Evolutionary conservation across 2,329 filamentous ascomycete genomes (phyloP), one percentile per base, ranked within the genome.

Genomic region (Magnaporthiopsis poae): DNA sequence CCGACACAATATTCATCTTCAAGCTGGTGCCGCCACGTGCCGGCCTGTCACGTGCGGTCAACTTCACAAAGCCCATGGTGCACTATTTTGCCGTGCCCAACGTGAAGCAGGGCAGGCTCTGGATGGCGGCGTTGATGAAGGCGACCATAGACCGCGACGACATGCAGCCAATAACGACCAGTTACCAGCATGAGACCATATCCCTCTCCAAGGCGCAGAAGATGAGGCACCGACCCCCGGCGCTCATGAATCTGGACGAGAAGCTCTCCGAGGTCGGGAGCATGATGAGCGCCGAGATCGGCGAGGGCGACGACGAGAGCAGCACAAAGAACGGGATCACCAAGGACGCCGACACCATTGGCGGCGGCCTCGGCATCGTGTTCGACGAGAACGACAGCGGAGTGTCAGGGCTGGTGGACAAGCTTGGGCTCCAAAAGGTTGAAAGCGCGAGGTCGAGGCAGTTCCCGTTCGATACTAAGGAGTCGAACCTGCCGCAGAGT

Each of bases 71-170:
- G 76, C 95, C 95, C 5, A 95, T 92, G 11, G 91, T 97, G 59
- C 95, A 99, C 76, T 98, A 97, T 77, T 99, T 99, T 76, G 95
- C 96, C 5, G 92, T 97, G 29, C 93, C 96, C 65, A 96, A 90
- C 72, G 81, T 97, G 67, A 88, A 91, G 72, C 87, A 95, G 74
- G 95, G 95, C 21, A 88, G 95, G 15, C 80, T 96, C 60, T 99
- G 95, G 95, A 99, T 99, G 95, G 95, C 92, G 5, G 95, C 95
- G 7, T 80, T 99, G 65, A 96, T 99, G 91, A 99, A 99, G 79
- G 95, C 95, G 13, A 99, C 95, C 1, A 99, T 99, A 72, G 94
- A 98, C 74, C 89, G 94, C 68, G 95, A 99, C 71, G 87, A 90
- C 73, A 85, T 85, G 4, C 85, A 90, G 68, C 86, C 89, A 12